These are phyloP conservation scores for Wickerhamiella allomyrinae DNA, from an alignment of 805 yeast species.

Conservation along the genomic window DNA sequence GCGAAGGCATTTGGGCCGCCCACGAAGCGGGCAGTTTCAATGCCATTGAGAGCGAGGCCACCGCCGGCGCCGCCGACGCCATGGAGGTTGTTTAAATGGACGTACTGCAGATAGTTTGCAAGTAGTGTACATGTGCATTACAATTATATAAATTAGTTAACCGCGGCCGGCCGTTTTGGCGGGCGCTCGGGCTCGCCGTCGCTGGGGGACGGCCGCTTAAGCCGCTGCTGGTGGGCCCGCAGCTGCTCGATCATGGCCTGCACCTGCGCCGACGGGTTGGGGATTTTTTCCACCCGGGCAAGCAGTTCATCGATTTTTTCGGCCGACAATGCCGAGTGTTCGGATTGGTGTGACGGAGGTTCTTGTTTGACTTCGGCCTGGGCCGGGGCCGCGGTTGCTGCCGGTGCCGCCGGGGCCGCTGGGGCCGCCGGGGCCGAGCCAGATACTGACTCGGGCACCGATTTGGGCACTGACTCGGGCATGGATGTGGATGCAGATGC, in stretches of 20 bases:
- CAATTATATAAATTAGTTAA: constrained; percentile 2
- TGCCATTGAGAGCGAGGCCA: constrained; percentile 33
- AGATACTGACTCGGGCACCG: background rate
- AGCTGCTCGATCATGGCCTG: constrained; percentile 25
- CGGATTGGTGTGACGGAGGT: constrained; percentile 2
- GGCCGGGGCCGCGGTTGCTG: constrained; percentile 6
- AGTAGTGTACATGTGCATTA: background rate
- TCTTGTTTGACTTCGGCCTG: constrained; percentile 3
- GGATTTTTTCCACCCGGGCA: constrained; percentile 25
- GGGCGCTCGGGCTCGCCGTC: constrained; percentile 2
- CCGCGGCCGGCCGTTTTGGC: constrained; percentile 1
- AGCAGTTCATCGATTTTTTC: constrained; percentile 24
- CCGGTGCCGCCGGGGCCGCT: constrained; percentile 19
- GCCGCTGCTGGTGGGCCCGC: constrained; percentile 21
- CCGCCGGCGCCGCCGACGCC: background rate
- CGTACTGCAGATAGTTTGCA: too few relatives aligned
- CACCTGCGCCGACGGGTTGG: constrained; percentile 24
- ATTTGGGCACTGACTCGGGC: background rate
- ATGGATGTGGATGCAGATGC: background rate
- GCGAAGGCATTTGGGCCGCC: constrained; percentile 80
- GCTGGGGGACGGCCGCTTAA: constrained; percentile 13
- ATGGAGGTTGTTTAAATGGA: background rate
- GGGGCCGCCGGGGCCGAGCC: constrained; percentile 15
- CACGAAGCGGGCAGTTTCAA: constrained; percentile 79
- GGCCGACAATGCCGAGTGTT: constrained; percentile 7